Evolutionary conservation across 2,329 filamentous ascomycete genomes (phyloP), one percentile per base, ranked within the genome.

Genomic region (Aspergillus thermomutatus): DNA sequence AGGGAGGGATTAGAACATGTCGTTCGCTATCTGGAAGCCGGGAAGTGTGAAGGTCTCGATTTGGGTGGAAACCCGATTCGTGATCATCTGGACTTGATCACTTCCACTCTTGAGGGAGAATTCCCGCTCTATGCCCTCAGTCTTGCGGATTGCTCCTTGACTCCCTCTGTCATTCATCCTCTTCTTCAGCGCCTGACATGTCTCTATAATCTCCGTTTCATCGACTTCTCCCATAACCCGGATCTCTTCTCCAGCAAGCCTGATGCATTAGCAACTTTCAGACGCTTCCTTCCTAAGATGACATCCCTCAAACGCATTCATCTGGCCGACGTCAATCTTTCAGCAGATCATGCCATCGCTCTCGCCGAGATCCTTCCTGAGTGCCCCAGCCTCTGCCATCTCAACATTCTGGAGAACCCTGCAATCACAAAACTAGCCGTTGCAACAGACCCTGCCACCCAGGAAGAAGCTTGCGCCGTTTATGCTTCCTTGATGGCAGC

Each of bases 401-500:
- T 99, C 61, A 94, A 88, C 67, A 83, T 97, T 3, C 77, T 96
- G 41, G 90, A 94, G 63, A 99, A 99, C 66, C 66, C 72, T n/a
- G 62, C 65, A 10, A 73, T 77, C 45, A 81, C 86, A 0, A 82
- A 86, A 58, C 78, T 97, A 4, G 82, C 96, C 25, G 88, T 91
- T 4, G 89, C 91, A 0, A 89, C 82, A 51, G 90, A 90, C 5
- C 91, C 94, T 65, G 87, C 87, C 55, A 83, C 82, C 1, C 91
- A 97, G 72, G 93, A 97, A 75, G 93, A 97, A 74, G 93, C 94
- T 0, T 96, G 91, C 66, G 94, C 94, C 1, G 77, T 97, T 6
- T 97, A 96, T 71, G 92, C 94, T 1, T 96, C 92, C 1, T 81
- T 97, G 21, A 88, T 96, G 77, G 90, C 92, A 4, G 93, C 93